Conservation (phyloP, 441 rosid genomes). For the Arabidopsis hybrid region DNA sequence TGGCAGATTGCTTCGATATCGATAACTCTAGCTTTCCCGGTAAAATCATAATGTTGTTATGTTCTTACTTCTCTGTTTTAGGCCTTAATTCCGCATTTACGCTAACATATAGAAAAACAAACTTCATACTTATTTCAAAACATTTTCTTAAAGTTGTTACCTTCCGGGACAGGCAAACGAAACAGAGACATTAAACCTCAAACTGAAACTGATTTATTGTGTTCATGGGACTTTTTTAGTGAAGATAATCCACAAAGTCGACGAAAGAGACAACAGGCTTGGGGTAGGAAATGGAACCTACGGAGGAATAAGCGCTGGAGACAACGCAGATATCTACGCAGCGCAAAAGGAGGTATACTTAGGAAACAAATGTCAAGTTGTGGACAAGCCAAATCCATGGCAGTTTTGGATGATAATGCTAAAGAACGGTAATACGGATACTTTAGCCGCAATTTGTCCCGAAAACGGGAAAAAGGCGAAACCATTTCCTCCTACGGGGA, state of each 20-base stretch:
- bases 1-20: constrained; percentile 74
- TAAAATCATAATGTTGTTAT: constrained; percentile 21
- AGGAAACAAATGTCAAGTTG: constrained; percentile 76
- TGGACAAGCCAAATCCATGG: constrained; percentile 76
- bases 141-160: background rate
- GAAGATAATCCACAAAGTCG: constrained; percentile 61
- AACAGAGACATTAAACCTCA: background rate
- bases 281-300: constrained; percentile 67
- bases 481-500: constrained; percentile 56
- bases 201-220: constrained; percentile 26
- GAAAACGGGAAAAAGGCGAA: constrained; percentile 63
- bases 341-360: constrained; percentile 74
- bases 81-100: background rate
- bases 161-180: background rate
- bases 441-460: constrained; percentile 68
- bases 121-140: background rate
- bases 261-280: constrained; percentile 75
- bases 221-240: constrained; percentile 34
- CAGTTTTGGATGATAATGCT: constrained; percentile 97
- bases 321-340: constrained; percentile 60
- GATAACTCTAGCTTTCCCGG: constrained; percentile 44
- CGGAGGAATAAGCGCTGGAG: constrained; percentile 51
- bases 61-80: background rate
- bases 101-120: background rate
- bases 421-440: constrained; percentile 81